phyloP scores from a whole-genome alignment of 805 yeast species.

The Candida namnaoensis region DNA sequence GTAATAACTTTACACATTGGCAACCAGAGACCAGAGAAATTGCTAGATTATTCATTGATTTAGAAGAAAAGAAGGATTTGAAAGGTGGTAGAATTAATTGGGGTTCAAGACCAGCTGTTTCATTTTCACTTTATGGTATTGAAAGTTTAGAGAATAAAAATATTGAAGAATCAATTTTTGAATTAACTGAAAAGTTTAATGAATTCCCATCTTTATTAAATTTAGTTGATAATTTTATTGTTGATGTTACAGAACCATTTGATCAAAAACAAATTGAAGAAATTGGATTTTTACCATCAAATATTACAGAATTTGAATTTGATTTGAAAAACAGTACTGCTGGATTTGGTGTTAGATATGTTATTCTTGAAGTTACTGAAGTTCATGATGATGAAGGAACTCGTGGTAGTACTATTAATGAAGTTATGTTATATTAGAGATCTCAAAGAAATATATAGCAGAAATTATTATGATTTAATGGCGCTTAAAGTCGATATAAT shows the following conservation, averaged over 20 bases:
- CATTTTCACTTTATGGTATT: constrained; percentile 27
- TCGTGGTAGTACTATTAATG: constrained; percentile 40
- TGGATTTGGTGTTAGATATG: constrained; percentile 31
- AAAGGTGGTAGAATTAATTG: constrained; percentile 45
- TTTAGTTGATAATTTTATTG: constrained; percentile 24
- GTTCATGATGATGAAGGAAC: constrained; percentile 34
- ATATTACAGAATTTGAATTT: constrained; percentile 40
- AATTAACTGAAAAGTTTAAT: too few relatives aligned
- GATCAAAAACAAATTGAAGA: constrained; percentile 21
- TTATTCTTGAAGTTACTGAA: constrained; percentile 43
- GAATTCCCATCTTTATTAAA: constrained; percentile 10
- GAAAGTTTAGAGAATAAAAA: too few relatives aligned
- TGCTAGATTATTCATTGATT: constrained; percentile 47
- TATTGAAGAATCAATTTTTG: too few relatives aligned
- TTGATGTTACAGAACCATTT: constrained; percentile 44
- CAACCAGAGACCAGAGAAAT: constrained; percentile 39
- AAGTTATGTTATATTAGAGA: constrained; percentile 23
- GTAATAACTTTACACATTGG: constrained; percentile 69
- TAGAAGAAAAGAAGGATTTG: constrained; percentile 32
- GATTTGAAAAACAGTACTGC: constrained; percentile 12
- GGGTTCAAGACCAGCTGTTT: constrained; percentile 58
- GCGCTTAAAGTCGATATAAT: too few relatives aligned
- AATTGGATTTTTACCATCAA: constrained; percentile 34
- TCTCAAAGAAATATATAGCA: too few relatives aligned
- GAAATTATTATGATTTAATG: too few relatives aligned